phyloP scores from a whole-genome alignment of 345 rosid species.

The Acer negundo region DNA sequence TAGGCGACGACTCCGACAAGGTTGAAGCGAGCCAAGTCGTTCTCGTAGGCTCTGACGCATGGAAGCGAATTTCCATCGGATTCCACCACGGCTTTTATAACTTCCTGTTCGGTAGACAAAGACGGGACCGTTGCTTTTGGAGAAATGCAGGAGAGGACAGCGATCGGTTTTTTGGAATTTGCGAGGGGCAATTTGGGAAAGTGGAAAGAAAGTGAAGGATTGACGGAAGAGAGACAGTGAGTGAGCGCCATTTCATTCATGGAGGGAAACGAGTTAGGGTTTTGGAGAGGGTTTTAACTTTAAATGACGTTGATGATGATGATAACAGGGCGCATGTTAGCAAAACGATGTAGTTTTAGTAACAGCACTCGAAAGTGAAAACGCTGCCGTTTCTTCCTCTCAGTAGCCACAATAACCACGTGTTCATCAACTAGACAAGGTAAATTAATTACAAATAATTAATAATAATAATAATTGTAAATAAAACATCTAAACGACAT shows the following conservation, averaged over 20 bases:
- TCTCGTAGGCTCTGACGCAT: conserved; percentile 80
- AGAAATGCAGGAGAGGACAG: conserved; percentile 27
- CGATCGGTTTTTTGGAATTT: conserved; percentile 8
- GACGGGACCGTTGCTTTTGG: conserved; percentile 10
- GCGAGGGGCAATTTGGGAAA: background rate
- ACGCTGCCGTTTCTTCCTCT: background rate
- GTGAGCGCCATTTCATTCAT: conserved; percentile 1
- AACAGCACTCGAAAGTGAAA: background rate
- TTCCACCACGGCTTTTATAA: conserved; percentile 64
- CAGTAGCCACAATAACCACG: no score
- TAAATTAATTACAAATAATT: no score
- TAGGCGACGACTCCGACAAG: conserved; percentile 75
- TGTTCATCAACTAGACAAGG: no score
- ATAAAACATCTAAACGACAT: no score
- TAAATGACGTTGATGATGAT: background rate
- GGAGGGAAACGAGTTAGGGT: conserved; percentile 4
- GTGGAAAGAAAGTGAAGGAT: background rate
- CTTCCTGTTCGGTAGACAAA: conserved; percentile 48
- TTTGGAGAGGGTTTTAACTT: background rate
- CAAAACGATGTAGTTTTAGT: background rate
- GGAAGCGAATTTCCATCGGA: conserved; percentile 66
- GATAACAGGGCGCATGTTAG: background rate
- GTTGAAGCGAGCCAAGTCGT: conserved; percentile 63
- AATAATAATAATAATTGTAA: no score
- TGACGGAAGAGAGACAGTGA: background rate